A percentile compares a stretch with the other conserved stretches of the same genome.
phyloP scores from a whole-genome alignment of 441 rosid genomes.

The Bocquillonia castaneifolia region DNA sequence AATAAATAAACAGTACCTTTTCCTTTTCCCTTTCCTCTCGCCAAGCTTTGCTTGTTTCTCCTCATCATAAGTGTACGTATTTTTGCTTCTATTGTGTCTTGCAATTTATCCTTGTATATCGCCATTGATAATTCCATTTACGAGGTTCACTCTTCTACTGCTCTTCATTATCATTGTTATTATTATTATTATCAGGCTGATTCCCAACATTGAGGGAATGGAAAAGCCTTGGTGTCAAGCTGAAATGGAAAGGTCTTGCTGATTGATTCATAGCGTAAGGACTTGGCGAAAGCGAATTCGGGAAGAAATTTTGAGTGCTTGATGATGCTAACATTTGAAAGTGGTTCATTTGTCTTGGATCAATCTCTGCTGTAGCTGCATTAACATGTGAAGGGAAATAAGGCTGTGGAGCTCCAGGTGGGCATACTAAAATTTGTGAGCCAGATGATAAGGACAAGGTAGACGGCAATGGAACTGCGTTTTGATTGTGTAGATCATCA shows the following conservation, averaged over 20 bases:
- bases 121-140: constrained; percentile 22
- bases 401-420: constrained; percentile 43
- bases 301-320: constrained; percentile 43
- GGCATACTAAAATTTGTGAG: constrained; percentile 44
- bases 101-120: constrained; percentile 10
- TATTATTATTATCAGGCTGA: constrained; percentile 28
- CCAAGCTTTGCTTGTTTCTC: neutral
- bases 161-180: neutral
- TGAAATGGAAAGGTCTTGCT: constrained; percentile 38
- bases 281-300: constrained; percentile 26
- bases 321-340: constrained; percentile 50
- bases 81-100: neutral
- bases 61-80: too few relatives aligned
- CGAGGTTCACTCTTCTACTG: constrained; percentile 25
- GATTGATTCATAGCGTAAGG: constrained; percentile 40
- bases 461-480: constrained; percentile 47
- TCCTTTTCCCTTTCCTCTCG: neutral
- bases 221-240: constrained; percentile 31
- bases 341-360: constrained; percentile 53
- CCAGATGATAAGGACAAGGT: constrained; percentile 40
- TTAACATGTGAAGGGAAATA: constrained; percentile 41
- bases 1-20: constrained; percentile 8
- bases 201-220: constrained; percentile 27
- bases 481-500: constrained; percentile 38
- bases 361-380: constrained; percentile 39